phyloP scores from a whole-genome alignment of 164 flowering plant species.

The Aristolochia fimbriata region DNA sequence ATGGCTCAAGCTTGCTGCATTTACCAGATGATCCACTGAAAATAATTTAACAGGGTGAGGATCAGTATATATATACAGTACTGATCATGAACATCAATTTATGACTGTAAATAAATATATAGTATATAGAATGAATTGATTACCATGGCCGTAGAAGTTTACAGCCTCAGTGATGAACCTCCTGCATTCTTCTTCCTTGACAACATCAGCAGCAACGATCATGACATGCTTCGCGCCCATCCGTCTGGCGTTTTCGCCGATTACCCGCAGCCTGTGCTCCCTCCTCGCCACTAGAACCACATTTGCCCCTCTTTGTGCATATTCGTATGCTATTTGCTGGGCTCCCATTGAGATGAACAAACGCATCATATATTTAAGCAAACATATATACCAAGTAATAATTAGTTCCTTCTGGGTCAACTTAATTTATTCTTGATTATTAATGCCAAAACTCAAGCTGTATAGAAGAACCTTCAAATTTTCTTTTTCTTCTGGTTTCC shows the following conservation, averaged over 20 bases:
- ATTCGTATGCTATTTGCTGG: conserved; percentile 90
- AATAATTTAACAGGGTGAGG: not conserved
- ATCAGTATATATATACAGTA: not conserved
- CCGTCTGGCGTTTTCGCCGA: conserved; percentile 52
- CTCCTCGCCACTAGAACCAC: conserved; percentile 77
- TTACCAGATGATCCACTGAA: conserved; percentile 94
- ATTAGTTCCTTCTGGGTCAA: too few relatives aligned
- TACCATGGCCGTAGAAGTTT: conserved; percentile 56
- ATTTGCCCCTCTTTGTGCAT: conserved; percentile 67
- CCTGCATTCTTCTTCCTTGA: conserved; percentile 81
- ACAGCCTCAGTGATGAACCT: conserved; percentile 63
- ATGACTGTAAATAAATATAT: not conserved
- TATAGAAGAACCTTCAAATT: too few relatives aligned
- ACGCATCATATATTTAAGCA: too few relatives aligned
- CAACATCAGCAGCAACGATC: conserved; percentile 84
- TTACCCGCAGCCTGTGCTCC: conserved; percentile 49
- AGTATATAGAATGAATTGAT: not conserved
- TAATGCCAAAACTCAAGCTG: too few relatives aligned
- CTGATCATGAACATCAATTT: not conserved
- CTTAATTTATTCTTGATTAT: too few relatives aligned
- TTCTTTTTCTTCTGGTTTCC: too few relatives aligned
- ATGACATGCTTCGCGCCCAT: conserved; percentile 68
- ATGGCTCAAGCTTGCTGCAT: conserved; percentile 81
- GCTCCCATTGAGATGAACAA: not conserved
- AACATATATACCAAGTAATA: too few relatives aligned